Base-by-base conservation (phyloP, 2,329 filamentous ascomycete genomes). In the Colletotrichum lindemuthianum region DNA sequence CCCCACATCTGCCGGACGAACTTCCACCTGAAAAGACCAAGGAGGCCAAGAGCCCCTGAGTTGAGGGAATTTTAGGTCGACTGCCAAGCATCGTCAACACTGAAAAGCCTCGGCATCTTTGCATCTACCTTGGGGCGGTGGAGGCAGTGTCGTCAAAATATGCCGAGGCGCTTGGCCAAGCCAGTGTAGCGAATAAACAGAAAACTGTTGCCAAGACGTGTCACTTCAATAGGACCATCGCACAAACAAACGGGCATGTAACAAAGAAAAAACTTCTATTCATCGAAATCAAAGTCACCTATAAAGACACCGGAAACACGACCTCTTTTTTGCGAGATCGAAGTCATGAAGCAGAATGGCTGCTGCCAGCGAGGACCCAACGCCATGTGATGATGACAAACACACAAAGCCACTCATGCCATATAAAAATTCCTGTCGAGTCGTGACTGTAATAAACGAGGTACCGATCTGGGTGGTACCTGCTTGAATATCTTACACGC, bases 371-470 rank as follows among this genome's bases (percentile, higher is more conserved):
- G 51, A 61, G 52, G 63, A 51, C 51, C 63, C 52, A 65, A 65
- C 63, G 63, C 63, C 63, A 56, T 65, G 44, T 65, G 36, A 57
- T 65, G 58, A 53, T 51, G 40, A 52, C 24, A 45, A 60, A 63
- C 58, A 57, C 40, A 56, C 24, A 63, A 61, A 61, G 58, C 58
- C 51, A 52, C 58, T 61, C 58, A 52, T 63, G 58, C 58, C 58
- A 50, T 58, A 34, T 36, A 43, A 65, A 49, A 32, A 48, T 43
- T 59, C 41, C 58, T 57, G 51, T 57, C 63, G 58, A 64, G 63
- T 36, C 51, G 41, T 65, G 63, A 61, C 58, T 63, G 41, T 61
- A 63, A 61, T 63, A 57, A 56, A 65, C 51, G 39, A 65, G 63
- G 33, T 15, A 51, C 63, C 11, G 24, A 24, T 24, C 4, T 11